phyloP scores from a whole-genome alignment of 352 stramenopile genomes.

The Phytophthora litchii region DNA sequence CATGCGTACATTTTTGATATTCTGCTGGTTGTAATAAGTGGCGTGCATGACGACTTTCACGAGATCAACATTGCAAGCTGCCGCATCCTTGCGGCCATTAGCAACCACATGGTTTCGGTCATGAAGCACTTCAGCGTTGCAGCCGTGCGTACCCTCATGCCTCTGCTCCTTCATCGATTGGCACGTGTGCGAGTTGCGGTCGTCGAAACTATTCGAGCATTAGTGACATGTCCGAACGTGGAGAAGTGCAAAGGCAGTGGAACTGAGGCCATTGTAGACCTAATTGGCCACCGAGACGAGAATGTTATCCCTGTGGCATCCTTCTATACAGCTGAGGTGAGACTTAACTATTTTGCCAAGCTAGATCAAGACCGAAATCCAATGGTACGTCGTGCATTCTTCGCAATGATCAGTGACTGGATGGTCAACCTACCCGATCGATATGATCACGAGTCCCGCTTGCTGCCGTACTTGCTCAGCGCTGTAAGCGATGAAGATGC shows the following conservation, averaged over 20 bases:
- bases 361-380: conserved; percentile 88
- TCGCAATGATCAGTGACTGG: conserved; percentile 90
- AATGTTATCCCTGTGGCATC: conserved; percentile 94
- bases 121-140: conserved; percentile 95
- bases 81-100: conserved; percentile 47
- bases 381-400: conserved; percentile 84
- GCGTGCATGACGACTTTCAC: conserved; percentile 89
- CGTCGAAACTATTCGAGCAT: conserved; percentile 80
- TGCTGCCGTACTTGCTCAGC: conserved; percentile 95
- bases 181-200: conserved; percentile 87
- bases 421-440: conserved; percentile 91
- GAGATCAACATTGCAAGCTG: conserved; percentile 85
- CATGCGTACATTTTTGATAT: conserved; percentile 86
- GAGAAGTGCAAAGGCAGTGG: conserved; percentile 94
- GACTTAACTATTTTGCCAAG: conserved; percentile 94
- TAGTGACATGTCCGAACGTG: conserved; percentile 87
- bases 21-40: conserved; percentile 64
- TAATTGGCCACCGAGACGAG: conserved; percentile 94
- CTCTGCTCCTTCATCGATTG: conserved; percentile 91
- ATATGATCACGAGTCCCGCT: conserved; percentile 93
- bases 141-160: conserved; percentile 75
- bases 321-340: conserved; percentile 93
- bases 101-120: conserved; percentile 84
- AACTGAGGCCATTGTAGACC: conserved; percentile 93
- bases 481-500: conserved; percentile 79